phyloP scores from a whole-genome alignment of 768 basidiomycete genomes.

The Kwoniella sp. region DNA sequence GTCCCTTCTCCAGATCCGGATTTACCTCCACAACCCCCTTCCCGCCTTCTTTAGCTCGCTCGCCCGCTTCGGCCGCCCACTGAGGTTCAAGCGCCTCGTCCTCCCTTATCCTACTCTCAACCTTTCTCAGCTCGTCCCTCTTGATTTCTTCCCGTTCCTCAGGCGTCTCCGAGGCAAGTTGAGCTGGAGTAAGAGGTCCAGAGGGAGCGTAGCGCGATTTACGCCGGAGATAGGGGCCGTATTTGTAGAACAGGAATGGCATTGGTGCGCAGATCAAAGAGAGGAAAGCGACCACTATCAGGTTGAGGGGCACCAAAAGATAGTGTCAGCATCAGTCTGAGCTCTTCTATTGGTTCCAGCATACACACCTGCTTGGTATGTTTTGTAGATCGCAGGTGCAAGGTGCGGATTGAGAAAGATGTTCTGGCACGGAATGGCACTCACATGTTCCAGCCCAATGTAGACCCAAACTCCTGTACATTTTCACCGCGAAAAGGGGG shows the following conservation, averaged over 20 bases:
- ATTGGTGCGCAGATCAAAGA: slow-evolving; percentile 26
- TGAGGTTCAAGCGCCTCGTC: slow-evolving; percentile 22
- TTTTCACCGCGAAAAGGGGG: slow-evolving; percentile 57
- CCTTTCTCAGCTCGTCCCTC: slow-evolving; percentile 13
- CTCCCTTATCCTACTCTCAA: slow-evolving; percentile 1
- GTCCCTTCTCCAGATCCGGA: slow-evolving; percentile 8
- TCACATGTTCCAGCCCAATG: slow-evolving; percentile 33
- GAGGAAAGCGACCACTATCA: slow-evolving; percentile 27
- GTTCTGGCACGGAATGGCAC: background rate
- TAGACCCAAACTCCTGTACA: slow-evolving; percentile 34
- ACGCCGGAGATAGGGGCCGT: slow-evolving; percentile 62
- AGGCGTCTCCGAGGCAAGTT: background rate
- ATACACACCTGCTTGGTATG: too few species aligned
- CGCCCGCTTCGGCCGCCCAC: slow-evolving; percentile 17
- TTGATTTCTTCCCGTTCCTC: slow-evolving; percentile 1
- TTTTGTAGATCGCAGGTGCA: too few species aligned
- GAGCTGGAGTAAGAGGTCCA: background rate
- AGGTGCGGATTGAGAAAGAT: too few species aligned
- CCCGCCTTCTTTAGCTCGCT: slow-evolving; percentile 10
- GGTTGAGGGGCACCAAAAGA: background rate
- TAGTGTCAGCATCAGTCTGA: background rate
- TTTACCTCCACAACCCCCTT: background rate
- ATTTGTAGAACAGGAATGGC: slow-evolving; percentile 70
- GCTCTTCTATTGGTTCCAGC: too few species aligned
- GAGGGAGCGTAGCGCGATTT: slow-evolving; percentile 31